These are phyloP conservation scores for Talaromyces sp. DNA, from an alignment of 2,329 filamentous ascomycete species.

Conservation along the genomic window DNA sequence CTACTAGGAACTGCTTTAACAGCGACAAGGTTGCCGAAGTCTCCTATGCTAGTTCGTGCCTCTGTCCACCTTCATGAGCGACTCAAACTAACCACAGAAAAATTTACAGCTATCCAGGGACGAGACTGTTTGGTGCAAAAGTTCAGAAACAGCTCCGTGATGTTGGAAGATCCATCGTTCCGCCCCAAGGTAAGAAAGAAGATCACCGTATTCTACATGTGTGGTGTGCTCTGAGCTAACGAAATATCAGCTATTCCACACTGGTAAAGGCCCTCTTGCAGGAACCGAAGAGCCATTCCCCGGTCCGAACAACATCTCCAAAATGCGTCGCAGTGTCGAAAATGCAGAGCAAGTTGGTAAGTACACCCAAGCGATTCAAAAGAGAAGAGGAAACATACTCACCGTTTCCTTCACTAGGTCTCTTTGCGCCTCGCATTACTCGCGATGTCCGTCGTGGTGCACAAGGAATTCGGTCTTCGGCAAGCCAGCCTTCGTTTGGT, in stretches of 20 bases:
- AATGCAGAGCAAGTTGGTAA: constrained; percentile 78
- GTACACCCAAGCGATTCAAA: constrained; percentile 19
- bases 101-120: constrained; percentile 71
- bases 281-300: constrained; percentile 74
- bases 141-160: constrained; percentile 94
- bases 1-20: constrained; percentile 67
- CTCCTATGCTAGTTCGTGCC: constrained; percentile 80
- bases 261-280: constrained; percentile 45
- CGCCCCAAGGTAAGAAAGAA: constrained; percentile 65
- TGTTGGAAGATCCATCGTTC: constrained; percentile 76
- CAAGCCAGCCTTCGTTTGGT: neutral
- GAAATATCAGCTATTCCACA: constrained; percentile 46
- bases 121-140: constrained; percentile 87
- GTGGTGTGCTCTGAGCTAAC: constrained; percentile 43
- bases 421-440: constrained; percentile 74
- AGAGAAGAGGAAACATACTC: constrained; percentile 7
- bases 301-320: constrained; percentile 73
- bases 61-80: neutral
- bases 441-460: constrained; percentile 46
- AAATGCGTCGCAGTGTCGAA: constrained; percentile 80
- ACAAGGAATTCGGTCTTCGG: neutral
- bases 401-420: constrained; percentile 44
- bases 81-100: constrained; percentile 18
- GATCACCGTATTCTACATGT: constrained; percentile 18
- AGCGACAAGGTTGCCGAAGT: constrained; percentile 82